Base-by-base conservation (phyloP, 371 early-diverging fungal genomes). In the Mortierella sp. region DNA sequence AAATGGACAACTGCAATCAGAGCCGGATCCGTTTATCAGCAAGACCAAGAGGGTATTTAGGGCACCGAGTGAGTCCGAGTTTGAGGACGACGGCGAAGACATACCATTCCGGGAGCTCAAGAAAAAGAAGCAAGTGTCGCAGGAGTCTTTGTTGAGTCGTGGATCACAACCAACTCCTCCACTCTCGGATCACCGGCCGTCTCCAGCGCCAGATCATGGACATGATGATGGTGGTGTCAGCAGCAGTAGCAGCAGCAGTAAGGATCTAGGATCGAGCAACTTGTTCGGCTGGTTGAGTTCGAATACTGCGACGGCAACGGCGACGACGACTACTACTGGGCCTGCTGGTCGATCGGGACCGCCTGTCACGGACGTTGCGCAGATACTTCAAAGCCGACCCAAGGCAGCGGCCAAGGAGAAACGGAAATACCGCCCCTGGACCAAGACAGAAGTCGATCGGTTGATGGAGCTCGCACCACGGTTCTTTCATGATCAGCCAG, bases 381-480 rank as follows among this genome's bases (percentile, higher is more conserved):
- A 40, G 0, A 9, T 39, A 13, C 72, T 64, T 14, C 37, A 64
- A 44, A 45, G 13, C 19, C 48, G 9, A 63, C 31, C 14, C 9
- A 26, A 10, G 24, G 4, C 66, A 0, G n/a, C 66, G 19, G 31
- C 6, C 26, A 71, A 71, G 50, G 58, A 45, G 31, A 63, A 70
- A 13, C 55, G 37, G 24, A 70, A 64, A 39, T 68, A 47, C 8
- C 70, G 75, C 3, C 63, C 52, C 3, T 80, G 81, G 81, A 73
- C 67, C 4, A 1, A n/a, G n/a, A 43, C 40, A 13, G 81, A 80
- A 24, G 71, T 68, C 5, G 41, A 61, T 29, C 65, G 71, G 31
- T 24, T 80, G 61, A 68, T 73, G 74, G 63, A 63, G 22, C 71
- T 80, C 3, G 77, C 68, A 3, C 76, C 74, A 4, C 48, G 34